A percentile compares a stretch with the other conserved stretches of the same genome.
These are phyloP conservation scores for Ophiocordyceps sinensis DNA, from an alignment of 2,329 filamentous ascomycete species.

Conservation along the genomic window DNA sequence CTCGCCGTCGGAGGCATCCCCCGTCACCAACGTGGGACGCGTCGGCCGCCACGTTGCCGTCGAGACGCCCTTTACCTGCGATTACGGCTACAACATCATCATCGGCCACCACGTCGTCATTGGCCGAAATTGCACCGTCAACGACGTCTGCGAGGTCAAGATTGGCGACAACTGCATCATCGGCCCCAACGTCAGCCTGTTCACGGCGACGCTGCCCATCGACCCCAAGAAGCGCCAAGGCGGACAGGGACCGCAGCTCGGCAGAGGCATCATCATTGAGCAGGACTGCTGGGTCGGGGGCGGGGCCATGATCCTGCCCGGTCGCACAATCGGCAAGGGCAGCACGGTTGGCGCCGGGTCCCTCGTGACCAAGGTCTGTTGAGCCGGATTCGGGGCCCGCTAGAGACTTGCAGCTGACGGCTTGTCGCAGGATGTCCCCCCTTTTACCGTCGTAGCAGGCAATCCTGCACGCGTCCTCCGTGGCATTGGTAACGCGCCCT, in stretches of 20 bases:
- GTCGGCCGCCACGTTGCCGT: constrained; percentile 67
- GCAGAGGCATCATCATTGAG: constrained; percentile 61
- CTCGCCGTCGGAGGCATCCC: constrained; percentile 37
- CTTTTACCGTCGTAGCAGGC: constrained; percentile 54
- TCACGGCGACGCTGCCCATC: constrained; percentile 57
- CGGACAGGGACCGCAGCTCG: constrained; percentile 55
- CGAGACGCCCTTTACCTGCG: constrained; percentile 79
- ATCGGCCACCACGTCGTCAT: constrained; percentile 79
- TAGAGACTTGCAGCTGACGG: neutral
- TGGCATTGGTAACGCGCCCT: constrained; percentile 20
- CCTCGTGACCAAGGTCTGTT: constrained; percentile 61
- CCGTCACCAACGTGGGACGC: constrained; percentile 39
- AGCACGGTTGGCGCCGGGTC: constrained; percentile 69
- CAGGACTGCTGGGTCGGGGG: constrained; percentile 77
- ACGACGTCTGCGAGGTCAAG: constrained; percentile 70
- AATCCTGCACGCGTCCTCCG: constrained; percentile 50
- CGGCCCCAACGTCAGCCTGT: constrained; percentile 76
- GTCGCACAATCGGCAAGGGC: constrained; percentile 67
- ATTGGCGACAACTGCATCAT: constrained; percentile 69
- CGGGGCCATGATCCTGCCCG: constrained; percentile 62
- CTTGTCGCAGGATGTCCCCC: constrained; percentile 40
- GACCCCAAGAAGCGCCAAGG: constrained; percentile 64
- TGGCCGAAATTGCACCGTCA: constrained; percentile 68
- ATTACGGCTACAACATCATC: constrained; percentile 89
- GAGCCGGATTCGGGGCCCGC: neutral